These are phyloP conservation scores for Pyrenula aspistea DNA, from an alignment of 495 filamentous ascomycete species.

Conservation along the genomic window DNA sequence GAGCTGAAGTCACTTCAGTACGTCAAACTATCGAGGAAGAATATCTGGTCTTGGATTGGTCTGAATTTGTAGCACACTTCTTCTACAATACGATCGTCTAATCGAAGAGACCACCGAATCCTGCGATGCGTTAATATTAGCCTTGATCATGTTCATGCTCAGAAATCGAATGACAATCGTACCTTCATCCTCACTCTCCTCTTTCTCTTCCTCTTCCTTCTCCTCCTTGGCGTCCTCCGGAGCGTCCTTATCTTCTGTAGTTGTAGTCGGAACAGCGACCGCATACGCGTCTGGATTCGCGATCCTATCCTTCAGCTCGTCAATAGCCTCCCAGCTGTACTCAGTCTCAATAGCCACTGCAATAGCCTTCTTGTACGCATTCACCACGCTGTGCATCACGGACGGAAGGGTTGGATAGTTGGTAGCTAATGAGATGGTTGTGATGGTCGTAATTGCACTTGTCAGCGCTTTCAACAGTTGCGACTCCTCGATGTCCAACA, in stretches of 20 bases:
- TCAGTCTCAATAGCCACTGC: slow-evolving; percentile 85
- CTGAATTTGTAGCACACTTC: too few species aligned
- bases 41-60: too few species aligned
- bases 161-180: neutral
- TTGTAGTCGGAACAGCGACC: slow-evolving; percentile 58
- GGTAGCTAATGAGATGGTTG: slow-evolving; percentile 77
- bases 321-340: slow-evolving; percentile 89
- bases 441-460: slow-evolving; percentile 74
- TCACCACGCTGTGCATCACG: slow-evolving; percentile 87
- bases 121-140: slow-evolving; percentile 20
- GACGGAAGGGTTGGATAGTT: slow-evolving; percentile 96
- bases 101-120: slow-evolving; percentile 46
- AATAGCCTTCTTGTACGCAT: slow-evolving; percentile 94
- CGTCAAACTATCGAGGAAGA: too few species aligned
- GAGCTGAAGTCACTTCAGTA: too few species aligned
- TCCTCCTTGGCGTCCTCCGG: slow-evolving; percentile 39
- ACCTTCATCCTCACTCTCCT: slow-evolving; percentile 32
- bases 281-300: slow-evolving; percentile 96
- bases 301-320: slow-evolving; percentile 96
- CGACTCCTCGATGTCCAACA: slow-evolving; percentile 87
- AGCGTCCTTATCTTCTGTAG: slow-evolving; percentile 30
- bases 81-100: slow-evolving; percentile 30
- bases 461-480: slow-evolving; percentile 80
- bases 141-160: neutral
- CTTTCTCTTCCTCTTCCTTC: slow-evolving; percentile 40